A percentile compares a stretch with the other conserved stretches of the same genome.
These are phyloP conservation scores for Metschnikowia chrysomelidarum DNA, from an alignment of 805 yeast species.

Conservation along the genomic window DNA sequence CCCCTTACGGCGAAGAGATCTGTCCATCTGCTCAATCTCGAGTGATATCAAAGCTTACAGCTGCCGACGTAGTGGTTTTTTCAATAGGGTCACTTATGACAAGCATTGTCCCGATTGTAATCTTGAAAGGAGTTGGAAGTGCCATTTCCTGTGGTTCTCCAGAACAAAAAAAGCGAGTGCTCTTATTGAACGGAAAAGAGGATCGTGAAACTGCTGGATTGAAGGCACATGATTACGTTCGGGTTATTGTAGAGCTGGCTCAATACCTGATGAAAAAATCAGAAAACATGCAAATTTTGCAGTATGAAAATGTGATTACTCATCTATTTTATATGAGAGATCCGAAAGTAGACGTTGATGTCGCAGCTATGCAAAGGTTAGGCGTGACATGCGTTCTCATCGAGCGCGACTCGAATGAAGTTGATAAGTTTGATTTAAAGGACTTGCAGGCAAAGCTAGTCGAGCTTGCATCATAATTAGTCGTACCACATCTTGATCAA, in stretches of 20 bases:
- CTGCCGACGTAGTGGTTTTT: conserved; percentile 58
- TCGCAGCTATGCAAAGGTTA: conserved; percentile 31
- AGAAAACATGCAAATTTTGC: conserved; percentile 14
- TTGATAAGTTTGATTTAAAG: conserved; percentile 38
- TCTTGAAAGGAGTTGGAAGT: conserved; percentile 69
- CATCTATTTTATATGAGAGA: conserved; percentile 57
- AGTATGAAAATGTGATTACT: conserved; percentile 53
- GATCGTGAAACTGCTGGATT: conserved; percentile 82
- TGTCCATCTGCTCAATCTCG: conserved; percentile 69
- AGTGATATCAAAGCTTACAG: conserved; percentile 49
- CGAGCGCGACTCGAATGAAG: conserved; percentile 19
- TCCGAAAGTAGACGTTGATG: conserved; percentile 51
- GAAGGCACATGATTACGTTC: conserved; percentile 57
- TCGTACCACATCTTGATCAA: conserved; percentile 98
- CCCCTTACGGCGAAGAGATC: conserved; percentile 85
- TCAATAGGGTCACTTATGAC: conserved; percentile 91
- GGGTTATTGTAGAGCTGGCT: conserved; percentile 54
- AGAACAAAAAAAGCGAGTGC: conserved; percentile 48
- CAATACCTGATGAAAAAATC: conserved; percentile 45
- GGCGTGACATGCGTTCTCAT: conserved; percentile 52
- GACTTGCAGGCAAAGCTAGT: conserved; percentile 30
- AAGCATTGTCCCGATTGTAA: conserved; percentile 74
- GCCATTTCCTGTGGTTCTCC: no score
- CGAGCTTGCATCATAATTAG: conserved; percentile 28
- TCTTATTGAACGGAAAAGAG: conserved; percentile 67